Evolutionary conservation across 768 basidiomycete species (phyloP).

Genomic region (Panellus pusillus): DNA sequence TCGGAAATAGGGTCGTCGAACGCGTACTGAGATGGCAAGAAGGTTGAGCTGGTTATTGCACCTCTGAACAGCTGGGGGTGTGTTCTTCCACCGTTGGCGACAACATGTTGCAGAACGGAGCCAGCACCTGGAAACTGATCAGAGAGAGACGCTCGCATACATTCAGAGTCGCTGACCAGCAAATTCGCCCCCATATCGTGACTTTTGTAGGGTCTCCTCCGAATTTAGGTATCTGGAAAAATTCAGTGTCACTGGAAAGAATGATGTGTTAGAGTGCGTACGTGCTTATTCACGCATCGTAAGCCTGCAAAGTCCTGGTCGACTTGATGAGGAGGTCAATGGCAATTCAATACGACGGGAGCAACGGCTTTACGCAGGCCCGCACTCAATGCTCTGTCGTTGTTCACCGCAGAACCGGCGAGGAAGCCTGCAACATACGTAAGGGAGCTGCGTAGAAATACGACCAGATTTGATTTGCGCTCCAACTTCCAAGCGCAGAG

Average conservation of each 20-base stretch:
- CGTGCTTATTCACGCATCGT: conserved; percentile 26
- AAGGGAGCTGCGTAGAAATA: neutral
- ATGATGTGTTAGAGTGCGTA: neutral
- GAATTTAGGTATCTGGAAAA: conserved; percentile 23
- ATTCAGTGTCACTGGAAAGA: neutral
- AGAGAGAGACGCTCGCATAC: neutral
- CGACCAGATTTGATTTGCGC: too few relatives aligned
- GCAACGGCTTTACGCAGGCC: conserved; percentile 24
- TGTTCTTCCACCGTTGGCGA: conserved; percentile 32
- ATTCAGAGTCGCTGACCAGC: conserved; percentile 17
- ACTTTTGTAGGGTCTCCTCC: conserved; percentile 27
- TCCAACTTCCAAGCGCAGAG: too few relatives aligned
- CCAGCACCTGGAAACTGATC: conserved; percentile 26
- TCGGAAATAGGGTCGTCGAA: conserved; percentile 25
- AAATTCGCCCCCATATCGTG: conserved; percentile 31
- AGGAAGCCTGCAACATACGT: conserved; percentile 30
- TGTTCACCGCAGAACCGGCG: conserved; percentile 31
- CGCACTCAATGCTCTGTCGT: conserved; percentile 32
- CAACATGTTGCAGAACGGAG: conserved; percentile 36
- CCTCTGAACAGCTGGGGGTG: conserved; percentile 32
- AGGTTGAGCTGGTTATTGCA: conserved; percentile 32
- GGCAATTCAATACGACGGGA: neutral
- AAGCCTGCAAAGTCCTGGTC: conserved; percentile 29
- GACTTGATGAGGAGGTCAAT: conserved; percentile 15
- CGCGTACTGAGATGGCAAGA: conserved; percentile 31